A percentile compares a stretch with the other conserved stretches of the same genome.
These are phyloP conservation scores for Dillenia suffruticosa DNA, from an alignment of 164 flowering plant genomes.

Conservation along the genomic window DNA sequence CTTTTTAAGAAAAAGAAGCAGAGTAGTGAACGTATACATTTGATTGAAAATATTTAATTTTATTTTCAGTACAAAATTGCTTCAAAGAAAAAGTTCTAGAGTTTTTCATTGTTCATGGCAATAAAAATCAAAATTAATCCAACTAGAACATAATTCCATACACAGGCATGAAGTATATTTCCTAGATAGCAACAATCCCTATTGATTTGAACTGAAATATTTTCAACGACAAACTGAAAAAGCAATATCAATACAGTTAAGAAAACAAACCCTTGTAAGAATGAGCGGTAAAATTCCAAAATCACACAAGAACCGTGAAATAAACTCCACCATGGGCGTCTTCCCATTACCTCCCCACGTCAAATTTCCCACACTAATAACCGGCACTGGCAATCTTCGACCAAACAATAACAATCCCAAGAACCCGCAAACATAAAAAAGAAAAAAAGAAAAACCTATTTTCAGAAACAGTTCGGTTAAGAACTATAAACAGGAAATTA, in stretches of 20 bases:
- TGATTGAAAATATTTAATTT: too few species aligned
- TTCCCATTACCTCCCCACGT: constrained; percentile 99
- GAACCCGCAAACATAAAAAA: not conserved
- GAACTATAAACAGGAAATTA: not conserved
- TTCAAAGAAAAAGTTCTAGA: too few species aligned
- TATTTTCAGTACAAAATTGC: too few species aligned
- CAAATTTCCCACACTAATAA: constrained; percentile 89
- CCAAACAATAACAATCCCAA: not conserved
- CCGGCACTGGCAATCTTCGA: constrained; percentile 78
- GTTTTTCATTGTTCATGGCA: too few species aligned
- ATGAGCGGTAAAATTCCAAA: constrained; percentile 69
- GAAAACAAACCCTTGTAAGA: constrained; percentile 59
- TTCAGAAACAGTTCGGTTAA: not conserved
- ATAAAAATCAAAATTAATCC: too few species aligned
- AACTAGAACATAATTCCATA: too few species aligned
- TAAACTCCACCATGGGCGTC: constrained; percentile 92
- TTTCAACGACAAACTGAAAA: not conserved
- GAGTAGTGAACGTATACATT: too few species aligned
- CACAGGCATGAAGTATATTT: too few species aligned
- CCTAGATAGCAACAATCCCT: too few species aligned
- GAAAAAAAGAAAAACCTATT: not conserved
- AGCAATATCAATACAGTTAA: not conserved
- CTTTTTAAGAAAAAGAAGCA: too few species aligned
- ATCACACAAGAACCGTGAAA: constrained; percentile 42
- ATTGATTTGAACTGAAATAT: too few species aligned